Conservation (phyloP, 768 basidiomycete genomes). For the Pleurotus pulmonarius region DNA sequence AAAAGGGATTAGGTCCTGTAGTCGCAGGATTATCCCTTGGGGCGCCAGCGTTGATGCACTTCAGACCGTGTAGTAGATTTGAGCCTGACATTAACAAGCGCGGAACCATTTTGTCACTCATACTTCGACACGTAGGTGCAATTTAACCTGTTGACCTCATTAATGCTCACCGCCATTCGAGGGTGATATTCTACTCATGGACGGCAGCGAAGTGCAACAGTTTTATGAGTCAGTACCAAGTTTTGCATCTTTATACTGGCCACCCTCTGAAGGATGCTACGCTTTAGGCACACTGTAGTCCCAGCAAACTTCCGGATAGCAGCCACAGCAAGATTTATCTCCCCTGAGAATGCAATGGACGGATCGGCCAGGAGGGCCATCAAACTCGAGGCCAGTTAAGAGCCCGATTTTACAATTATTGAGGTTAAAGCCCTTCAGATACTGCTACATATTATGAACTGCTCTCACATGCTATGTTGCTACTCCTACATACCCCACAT, state of each 20-base stretch:
- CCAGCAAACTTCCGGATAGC: slow-evolving; percentile 77
- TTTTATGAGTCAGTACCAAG: slow-evolving; percentile 57
- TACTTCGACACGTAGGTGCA: slow-evolving; percentile 59
- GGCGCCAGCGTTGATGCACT: slow-evolving; percentile 77
- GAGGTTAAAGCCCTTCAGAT: no score
- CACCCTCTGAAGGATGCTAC: slow-evolving; percentile 7
- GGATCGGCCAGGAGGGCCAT: neutral
- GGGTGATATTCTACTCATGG: slow-evolving; percentile 81
- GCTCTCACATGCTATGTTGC: no score
- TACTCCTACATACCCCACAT: no score
- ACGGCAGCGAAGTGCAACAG: slow-evolving; percentile 62
- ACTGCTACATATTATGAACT: no score
- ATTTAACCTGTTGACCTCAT: neutral
- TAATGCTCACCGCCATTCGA: slow-evolving; percentile 21
- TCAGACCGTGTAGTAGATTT: slow-evolving; percentile 48
- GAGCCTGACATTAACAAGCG: slow-evolving; percentile 24
- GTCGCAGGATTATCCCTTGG: slow-evolving; percentile 79
- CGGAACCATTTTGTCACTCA: slow-evolving; percentile 45
- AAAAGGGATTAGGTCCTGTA: slow-evolving; percentile 65
- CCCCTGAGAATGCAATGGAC: slow-evolving; percentile 16
- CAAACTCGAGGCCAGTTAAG: neutral
- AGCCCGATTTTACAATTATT: neutral
- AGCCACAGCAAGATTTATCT: slow-evolving; percentile 72
- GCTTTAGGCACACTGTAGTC: slow-evolving; percentile 64
- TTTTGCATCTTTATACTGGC: neutral